phyloP scores from a whole-genome alignment of 306 rosid genomes.

The Mimosa bimucronata region DNA sequence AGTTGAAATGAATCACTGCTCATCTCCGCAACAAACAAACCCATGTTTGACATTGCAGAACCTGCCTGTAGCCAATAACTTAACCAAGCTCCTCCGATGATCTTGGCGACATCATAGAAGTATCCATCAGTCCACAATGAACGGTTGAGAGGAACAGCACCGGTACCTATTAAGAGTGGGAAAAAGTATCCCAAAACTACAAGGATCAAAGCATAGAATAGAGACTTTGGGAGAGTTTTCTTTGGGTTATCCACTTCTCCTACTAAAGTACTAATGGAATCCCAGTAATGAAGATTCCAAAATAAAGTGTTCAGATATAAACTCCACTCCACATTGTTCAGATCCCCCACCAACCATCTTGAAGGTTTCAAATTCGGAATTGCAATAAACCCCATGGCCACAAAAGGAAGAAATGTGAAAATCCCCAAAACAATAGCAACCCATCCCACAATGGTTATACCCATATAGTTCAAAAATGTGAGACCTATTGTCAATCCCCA shows the following conservation, averaged over 20 bases:
- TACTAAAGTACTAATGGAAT: conserved; percentile 82
- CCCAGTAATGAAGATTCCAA: conserved; percentile 93
- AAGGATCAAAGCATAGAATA: conserved; percentile 78
- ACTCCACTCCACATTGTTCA: conserved; percentile 69
- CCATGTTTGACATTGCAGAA: conserved; percentile 95
- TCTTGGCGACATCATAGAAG: conserved; percentile 72
- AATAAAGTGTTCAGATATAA: conserved; percentile 80
- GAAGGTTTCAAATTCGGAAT: conserved; percentile 70
- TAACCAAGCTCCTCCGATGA: conserved; percentile 88
- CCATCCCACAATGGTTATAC: conserved; percentile 82
- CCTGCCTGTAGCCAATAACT: conserved; percentile 93
- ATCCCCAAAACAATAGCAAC: conserved; percentile 72
- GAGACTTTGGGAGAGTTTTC: conserved; percentile 78
- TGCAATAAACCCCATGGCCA: conserved; percentile 77
- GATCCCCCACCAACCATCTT: conserved; percentile 68
- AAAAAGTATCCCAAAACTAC: conserved; percentile 76
- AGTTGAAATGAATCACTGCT: conserved; percentile 93
- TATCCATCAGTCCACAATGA: conserved; percentile 79
- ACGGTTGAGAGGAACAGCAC: conserved; percentile 70
- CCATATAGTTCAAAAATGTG: conserved; percentile 85
- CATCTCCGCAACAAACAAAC: conserved; percentile 96
- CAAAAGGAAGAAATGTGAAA: conserved; percentile 78
- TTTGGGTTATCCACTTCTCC: conserved; percentile 89
- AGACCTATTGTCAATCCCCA: conserved; percentile 70
- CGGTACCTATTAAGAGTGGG: conserved; percentile 75